phyloP scores from a whole-genome alignment of 768 basidiomycete genomes.

The Calvatia gigantea region DNA sequence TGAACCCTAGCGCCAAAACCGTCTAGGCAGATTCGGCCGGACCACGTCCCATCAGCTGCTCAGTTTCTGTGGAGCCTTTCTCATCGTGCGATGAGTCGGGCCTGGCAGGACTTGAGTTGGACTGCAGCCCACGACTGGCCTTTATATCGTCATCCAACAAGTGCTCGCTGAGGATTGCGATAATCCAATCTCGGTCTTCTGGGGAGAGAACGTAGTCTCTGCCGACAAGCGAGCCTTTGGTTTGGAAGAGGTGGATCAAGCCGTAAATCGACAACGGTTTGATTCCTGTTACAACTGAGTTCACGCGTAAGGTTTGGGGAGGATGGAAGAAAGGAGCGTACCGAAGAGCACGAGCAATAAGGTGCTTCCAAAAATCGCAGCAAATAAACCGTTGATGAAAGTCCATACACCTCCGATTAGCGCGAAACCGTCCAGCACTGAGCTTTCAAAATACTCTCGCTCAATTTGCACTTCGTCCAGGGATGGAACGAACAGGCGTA shows the following conservation, averaged over 20 bases:
- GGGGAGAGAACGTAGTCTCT: background rate
- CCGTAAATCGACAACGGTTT: background rate
- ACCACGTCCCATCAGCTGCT: too few relatives aligned
- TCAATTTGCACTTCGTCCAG: background rate
- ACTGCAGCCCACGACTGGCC: background rate
- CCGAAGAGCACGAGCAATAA: background rate
- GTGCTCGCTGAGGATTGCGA: background rate
- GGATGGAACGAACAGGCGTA: background rate
- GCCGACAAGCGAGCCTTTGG: background rate
- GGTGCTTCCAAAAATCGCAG: background rate
- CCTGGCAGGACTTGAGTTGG: background rate
- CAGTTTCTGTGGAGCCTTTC: too few relatives aligned
- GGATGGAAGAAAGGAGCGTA: background rate
- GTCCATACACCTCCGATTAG: background rate
- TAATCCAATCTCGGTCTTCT: background rate
- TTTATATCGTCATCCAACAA: background rate
- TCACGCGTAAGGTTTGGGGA: background rate
- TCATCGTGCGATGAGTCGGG: too few relatives aligned
- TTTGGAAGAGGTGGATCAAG: background rate
- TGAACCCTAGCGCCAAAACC: too few relatives aligned
- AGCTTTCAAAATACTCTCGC: background rate
- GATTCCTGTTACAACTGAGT: background rate
- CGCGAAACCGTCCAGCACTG: background rate
- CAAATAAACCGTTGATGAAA: background rate
- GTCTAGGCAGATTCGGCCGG: too few relatives aligned